Conservation (phyloP, 257 asterid genomes). For the Nicotiana paniculata region DNA sequence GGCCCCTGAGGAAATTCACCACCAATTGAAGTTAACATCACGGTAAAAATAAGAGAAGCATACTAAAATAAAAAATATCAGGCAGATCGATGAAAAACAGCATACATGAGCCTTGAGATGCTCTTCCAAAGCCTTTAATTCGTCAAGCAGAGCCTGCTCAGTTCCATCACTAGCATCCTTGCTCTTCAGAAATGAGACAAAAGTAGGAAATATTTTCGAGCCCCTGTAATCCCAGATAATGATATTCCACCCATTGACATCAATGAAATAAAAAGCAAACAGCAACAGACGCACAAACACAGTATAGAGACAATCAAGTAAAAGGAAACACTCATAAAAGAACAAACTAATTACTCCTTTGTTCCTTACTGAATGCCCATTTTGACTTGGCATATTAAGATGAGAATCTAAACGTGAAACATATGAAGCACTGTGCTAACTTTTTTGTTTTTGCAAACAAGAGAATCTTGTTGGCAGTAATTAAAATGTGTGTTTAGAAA, state of each 20-base stretch:
- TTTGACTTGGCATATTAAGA: neutral
- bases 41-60: neutral
- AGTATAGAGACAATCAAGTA: neutral
- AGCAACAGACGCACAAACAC: neutral
- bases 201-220: slow-evolving; percentile 56
- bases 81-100: neutral
- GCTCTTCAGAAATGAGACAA: slow-evolving; percentile 67
- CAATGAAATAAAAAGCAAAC: neutral
- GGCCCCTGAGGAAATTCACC: slow-evolving; percentile 44
- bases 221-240: slow-evolving; percentile 33
- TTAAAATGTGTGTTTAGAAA: neutral
- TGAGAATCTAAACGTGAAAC: neutral
- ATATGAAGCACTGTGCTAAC: neutral
- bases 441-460: neutral
- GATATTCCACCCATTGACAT: neutral
- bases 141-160: slow-evolving; percentile 58
- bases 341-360: neutral
- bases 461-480: neutral
- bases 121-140: slow-evolving; percentile 65
- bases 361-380: neutral
- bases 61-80: neutral
- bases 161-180: slow-evolving; percentile 70
- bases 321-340: neutral
- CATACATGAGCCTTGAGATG: slow-evolving; percentile 62
- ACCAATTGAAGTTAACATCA: neutral